Evolutionary conservation across 768 basidiomycete genomes (phyloP), one percentile per base, ranked within the genome.

Genomic region (Phallus indusiatus): DNA sequence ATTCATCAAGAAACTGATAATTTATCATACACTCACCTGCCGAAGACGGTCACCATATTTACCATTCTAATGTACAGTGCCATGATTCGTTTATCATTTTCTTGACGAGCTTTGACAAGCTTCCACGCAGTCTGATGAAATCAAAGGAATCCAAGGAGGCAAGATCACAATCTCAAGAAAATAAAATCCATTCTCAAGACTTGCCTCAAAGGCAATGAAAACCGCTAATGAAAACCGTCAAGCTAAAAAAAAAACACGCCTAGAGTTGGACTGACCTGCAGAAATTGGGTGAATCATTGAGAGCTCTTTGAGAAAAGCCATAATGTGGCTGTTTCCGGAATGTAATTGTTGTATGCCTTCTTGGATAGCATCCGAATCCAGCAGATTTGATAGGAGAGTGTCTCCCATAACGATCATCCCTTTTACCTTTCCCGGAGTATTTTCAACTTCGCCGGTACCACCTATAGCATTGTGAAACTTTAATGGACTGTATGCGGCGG

Each of bases 231-330:
- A 42, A 42, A 42, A 12, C 3, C 12, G 14, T 42, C 12, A 22
- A 34, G 5, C 16, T 20, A 21, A 8, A 14, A 33, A 24, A 17
- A 17, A 7, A 16, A 33, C 4, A 42, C 11, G 22, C 9, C 47
- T 21, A n/a, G 10, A 20, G 18, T 5, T 11, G 18, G 7, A 56
- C 55, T 20, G 28, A 61, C 60, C 55, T 34, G 18, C 21, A 9
- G 56, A 33, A 28, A 56, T 50, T 14, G 60, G 60, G 22, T 61
- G 60, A 20, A 61, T n/a, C 47, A 36, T 35, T 33, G 24, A 17
- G 17, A 61, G 49, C 2, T 48, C 60, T 18, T 61, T 55, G 17
- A 61, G 55, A 14, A 18, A 21, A 22, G 34, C 48, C 37, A 52
- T 48, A n/a, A 57, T 2, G 2, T n/a, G 47, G 9, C 6, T 9